Evolutionary conservation across 2,329 filamentous ascomycete genomes (phyloP).

Genomic region (Penicillium rolfsii): DNA sequence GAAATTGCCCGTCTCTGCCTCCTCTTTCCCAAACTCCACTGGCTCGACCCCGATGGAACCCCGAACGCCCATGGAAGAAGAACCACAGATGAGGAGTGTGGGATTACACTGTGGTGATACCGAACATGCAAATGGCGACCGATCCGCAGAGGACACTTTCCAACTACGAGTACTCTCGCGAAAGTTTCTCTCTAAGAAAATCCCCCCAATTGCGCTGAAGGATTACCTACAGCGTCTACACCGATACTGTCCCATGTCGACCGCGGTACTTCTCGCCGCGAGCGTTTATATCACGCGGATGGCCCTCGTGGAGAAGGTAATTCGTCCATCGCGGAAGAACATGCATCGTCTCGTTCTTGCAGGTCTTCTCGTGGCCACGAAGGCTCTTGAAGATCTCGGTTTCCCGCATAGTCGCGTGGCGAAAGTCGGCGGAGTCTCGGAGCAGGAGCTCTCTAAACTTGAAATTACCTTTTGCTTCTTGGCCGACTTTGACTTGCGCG

Average conservation of each 20-base stretch:
- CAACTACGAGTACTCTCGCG: slow-evolving; percentile 86
- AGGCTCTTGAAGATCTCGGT: slow-evolving; percentile 88
- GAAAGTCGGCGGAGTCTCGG: slow-evolving; percentile 84
- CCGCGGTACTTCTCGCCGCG: slow-evolving; percentile 88
- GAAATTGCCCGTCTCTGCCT: slow-evolving; percentile 8
- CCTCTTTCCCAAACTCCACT: slow-evolving; percentile 47
- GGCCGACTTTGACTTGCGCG: slow-evolving; percentile 77
- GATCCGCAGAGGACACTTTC: slow-evolving; percentile 71
- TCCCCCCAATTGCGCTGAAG: slow-evolving; percentile 78
- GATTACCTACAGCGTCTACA: slow-evolving; percentile 88
- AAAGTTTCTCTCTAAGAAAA: slow-evolving; percentile 89
- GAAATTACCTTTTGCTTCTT: slow-evolving; percentile 90
- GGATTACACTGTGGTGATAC: slow-evolving; percentile 41
- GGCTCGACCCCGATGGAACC: slow-evolving; percentile 46
- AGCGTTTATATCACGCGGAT: slow-evolving; percentile 85
- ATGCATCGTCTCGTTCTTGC: slow-evolving; percentile 85
- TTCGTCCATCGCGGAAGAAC: slow-evolving; percentile 81
- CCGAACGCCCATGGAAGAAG: slow-evolving; percentile 29
- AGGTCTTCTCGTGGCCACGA: slow-evolving; percentile 84
- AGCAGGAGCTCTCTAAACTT: slow-evolving; percentile 76
- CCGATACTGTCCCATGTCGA: slow-evolving; percentile 89
- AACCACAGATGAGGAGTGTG: slow-evolving; percentile 30
- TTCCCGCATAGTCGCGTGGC: slow-evolving; percentile 84
- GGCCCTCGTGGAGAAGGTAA: slow-evolving; percentile 73
- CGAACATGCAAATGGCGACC: slow-evolving; percentile 60